Percentiles rank a stretch among this genome's conserved stretches.
Conservation (phyloP, 2,329 filamentous ascomycete species). For the Ceratocystis diversiconidia region DNA sequence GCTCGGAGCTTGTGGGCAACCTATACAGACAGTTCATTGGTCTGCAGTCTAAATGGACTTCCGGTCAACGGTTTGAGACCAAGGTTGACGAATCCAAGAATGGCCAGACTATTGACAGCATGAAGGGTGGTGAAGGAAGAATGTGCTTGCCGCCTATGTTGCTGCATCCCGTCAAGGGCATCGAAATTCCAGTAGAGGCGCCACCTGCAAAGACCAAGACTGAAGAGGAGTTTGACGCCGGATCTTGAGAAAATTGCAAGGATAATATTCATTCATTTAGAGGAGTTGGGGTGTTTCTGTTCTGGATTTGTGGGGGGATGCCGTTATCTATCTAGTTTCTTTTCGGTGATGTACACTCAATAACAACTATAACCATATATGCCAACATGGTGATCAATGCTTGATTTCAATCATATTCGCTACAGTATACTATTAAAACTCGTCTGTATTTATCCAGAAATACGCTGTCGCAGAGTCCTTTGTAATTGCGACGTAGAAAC, state of each 20-base stretch:
- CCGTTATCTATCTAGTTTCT: neutral
- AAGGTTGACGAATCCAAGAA: conserved; percentile 39
- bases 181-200: conserved; percentile 50
- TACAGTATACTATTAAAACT: neutral
- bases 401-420: neutral
- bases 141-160: conserved; percentile 89
- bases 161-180: conserved; percentile 72
- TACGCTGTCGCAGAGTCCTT: neutral
- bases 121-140: conserved; percentile 58
- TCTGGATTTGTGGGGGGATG: neutral
- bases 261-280: neutral
- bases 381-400: neutral
- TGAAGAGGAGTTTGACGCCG: conserved; percentile 33
- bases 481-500: neutral
- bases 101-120: conserved; percentile 34
- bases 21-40: conserved; percentile 80
- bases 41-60: conserved; percentile 62
- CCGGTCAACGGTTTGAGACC: conserved; percentile 61
- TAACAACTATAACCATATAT: neutral
- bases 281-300: conserved; percentile 10
- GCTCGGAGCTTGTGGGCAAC: conserved; percentile 65
- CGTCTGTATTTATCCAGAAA: conserved; percentile 11
- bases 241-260: conserved; percentile 24
- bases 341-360: neutral
- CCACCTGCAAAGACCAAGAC: conserved; percentile 30